These are phyloP conservation scores for Spergularia bocconei DNA, from an alignment of 148 eudicot species.

Conservation along the genomic window DNA sequence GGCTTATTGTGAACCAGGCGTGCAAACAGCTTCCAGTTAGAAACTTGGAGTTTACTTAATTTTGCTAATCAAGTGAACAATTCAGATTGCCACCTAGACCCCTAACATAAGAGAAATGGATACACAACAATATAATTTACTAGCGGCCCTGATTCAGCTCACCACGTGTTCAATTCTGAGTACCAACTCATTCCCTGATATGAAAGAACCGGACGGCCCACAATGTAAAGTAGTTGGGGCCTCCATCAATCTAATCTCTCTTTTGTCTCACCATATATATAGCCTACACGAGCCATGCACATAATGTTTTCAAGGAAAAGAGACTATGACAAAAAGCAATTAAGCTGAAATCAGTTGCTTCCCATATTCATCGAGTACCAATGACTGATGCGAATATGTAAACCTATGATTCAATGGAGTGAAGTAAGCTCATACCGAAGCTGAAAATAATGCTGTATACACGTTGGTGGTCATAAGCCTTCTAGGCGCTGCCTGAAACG, in stretches of 20 bases:
- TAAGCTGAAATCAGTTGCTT: background rate
- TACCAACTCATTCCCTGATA: background rate
- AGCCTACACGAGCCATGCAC: background rate
- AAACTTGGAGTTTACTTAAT: too few relatives aligned
- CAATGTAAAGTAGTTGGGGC: background rate
- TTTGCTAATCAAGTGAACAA: too few relatives aligned
- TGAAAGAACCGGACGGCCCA: background rate
- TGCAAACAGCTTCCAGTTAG: background rate
- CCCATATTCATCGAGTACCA: conserved; percentile 5
- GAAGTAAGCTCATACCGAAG: conserved; percentile 64
- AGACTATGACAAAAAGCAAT: background rate
- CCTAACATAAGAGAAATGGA: too few relatives aligned
- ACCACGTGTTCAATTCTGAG: background rate
- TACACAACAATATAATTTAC: background rate
- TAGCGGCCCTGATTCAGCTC: background rate
- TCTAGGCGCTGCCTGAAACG: conserved; percentile 95
- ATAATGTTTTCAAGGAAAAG: background rate
- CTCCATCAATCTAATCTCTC: conserved; percentile 4
- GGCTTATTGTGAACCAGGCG: background rate
- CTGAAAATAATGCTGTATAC: conserved; percentile 79
- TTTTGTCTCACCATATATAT: background rate
- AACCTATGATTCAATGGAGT: conserved; percentile 6
- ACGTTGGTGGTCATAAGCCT: conserved; percentile 86
- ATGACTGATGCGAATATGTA: background rate
- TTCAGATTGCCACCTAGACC: too few relatives aligned